These are phyloP conservation scores for Zoysia japonica DNA, from an alignment of 176 grass and related monocot species.

Conservation along the genomic window DNA sequence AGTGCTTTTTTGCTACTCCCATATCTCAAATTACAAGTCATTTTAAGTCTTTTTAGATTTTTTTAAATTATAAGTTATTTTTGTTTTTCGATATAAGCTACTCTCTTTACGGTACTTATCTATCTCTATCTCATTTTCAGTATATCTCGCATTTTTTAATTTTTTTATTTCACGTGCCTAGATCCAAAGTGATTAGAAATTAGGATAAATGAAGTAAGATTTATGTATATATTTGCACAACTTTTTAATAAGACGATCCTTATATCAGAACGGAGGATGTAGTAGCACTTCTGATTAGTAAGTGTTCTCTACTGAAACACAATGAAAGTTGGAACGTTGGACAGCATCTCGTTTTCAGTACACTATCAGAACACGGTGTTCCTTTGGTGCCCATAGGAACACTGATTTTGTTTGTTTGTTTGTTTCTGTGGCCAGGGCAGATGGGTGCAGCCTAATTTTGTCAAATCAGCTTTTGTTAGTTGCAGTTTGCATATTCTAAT, in stretches of 20 bases:
- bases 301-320: neutral
- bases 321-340: neutral
- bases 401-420: neutral
- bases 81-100: no score
- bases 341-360: neutral
- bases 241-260: neutral
- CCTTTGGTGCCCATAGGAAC: neutral
- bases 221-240: no score
- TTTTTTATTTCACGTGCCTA: no score
- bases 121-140: no score
- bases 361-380: neutral
- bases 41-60: no score
- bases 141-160: no score
- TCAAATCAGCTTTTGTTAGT: neutral
- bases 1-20: no score
- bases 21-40: no score
- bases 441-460: neutral
- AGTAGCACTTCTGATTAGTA: rapidly evolving
- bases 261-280: neutral
- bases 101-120: no score
- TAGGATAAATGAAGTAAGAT: no score
- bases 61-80: no score
- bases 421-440: neutral
- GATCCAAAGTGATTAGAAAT: no score
- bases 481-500: neutral